Conservation (phyloP, 75 land plant genomes). For the Chamaecyparis obtusa region DNA sequence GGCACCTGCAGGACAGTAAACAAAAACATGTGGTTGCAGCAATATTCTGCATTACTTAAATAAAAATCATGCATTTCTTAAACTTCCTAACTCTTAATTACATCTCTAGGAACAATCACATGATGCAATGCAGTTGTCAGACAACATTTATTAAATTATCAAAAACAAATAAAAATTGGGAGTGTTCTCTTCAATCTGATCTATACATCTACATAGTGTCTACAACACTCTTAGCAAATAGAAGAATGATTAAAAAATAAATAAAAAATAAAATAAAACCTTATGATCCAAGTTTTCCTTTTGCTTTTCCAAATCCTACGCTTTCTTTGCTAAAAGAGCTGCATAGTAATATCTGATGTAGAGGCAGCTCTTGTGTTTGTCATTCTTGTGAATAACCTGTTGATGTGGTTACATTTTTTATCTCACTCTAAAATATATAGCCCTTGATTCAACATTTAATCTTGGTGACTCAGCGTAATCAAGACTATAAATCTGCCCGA, state of each 20-base stretch:
- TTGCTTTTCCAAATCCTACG: no score
- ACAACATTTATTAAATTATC: background rate
- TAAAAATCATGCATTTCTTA: background rate
- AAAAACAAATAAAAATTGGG: background rate
- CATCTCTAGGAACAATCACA: background rate
- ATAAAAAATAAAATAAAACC: no score
- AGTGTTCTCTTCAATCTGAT: background rate
- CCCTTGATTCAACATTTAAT: no score
- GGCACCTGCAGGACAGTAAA: constrained; percentile 60
- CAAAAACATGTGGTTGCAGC: background rate
- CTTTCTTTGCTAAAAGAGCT: no score
- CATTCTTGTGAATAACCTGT: no score
- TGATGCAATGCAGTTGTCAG: background rate
- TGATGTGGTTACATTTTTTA: no score
- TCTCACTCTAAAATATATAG: no score
- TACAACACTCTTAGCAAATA: background rate
- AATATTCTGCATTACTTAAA: background rate
- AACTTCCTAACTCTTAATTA: background rate
- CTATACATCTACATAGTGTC: background rate
- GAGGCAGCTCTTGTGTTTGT: no score
- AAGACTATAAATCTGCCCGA: no score
- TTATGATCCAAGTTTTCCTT: background rate
- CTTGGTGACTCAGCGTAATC: no score
- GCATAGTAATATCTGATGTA: no score
- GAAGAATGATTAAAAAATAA: background rate